Base-by-base conservation (phyloP, 176 grass and related monocot species). In the Neostapfia colusana region DNA sequence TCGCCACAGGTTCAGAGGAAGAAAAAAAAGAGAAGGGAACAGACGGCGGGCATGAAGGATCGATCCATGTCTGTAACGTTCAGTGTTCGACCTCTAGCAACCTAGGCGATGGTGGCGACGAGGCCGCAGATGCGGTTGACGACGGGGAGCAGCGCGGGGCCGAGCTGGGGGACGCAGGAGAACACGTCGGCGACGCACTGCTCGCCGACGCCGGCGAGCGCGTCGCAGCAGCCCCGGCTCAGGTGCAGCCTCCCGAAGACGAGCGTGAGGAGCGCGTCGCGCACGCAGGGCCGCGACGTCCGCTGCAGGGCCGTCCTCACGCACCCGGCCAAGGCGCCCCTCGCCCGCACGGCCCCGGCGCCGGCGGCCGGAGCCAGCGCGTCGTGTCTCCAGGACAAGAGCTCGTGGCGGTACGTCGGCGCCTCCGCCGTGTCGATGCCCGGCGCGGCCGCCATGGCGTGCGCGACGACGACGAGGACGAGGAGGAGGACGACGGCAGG, bases 161-260 rank as follows among this genome's bases (percentile, higher is more conserved):
- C 75, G 0, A 65, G 3, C 55, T 58, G 23, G 14, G 25, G 46
- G 26, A 65, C 46, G 67, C 11, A 28, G 46, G 82, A 37, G 46
- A 79, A 35, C 13, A 85, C 58, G 58, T 64, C 82, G 37, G 28
- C 67, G 75, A 79, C 67, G 59, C 67, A 85, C 67, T 24, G 72
- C 10, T 85, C 67, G 14, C 57, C 75, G 45, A 26, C 59, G 37
- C 28, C 8, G n/a, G 24, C 75, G 67, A 79, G 67, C 46, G 65
- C 58, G 25, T 5, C 14, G 75, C 75, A 72, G 82, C 82, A 79
- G 25, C 28, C 67, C 57, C 23, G 34, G 67, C 67, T 34, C 45
- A 85, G 60, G 37, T 55, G 67, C 46, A 70, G 36, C 8, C 0
- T 10, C 20, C 38, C 25, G 45, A 35, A 21, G 36, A 65, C 46